Percentiles rank a stretch among this genome's conserved stretches.
phyloP scores from a whole-genome alignment of 805 yeast genomes.

The Maudiozyma turicensis region DNA sequence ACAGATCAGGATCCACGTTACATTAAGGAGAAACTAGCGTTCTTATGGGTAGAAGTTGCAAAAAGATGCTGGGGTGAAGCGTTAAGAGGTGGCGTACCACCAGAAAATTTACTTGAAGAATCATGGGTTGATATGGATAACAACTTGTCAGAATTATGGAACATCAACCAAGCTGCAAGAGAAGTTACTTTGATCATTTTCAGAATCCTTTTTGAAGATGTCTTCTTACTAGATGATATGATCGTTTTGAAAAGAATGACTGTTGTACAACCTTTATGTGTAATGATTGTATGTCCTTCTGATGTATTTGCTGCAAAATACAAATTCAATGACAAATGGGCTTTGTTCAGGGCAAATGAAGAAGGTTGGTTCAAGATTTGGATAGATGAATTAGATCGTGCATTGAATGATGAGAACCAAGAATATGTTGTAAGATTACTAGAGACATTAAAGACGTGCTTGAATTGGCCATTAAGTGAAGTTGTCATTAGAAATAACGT shows the following conservation, averaged over 20 bases:
- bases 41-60: slow-evolving; percentile 83
- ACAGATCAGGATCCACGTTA: slow-evolving; percentile 72
- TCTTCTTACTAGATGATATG: slow-evolving; percentile 85
- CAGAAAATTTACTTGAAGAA: slow-evolving; percentile 38
- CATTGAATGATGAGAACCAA: slow-evolving; percentile 32
- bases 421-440: slow-evolving; percentile 57
- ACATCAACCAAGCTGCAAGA: slow-evolving; percentile 47
- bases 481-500: slow-evolving; percentile 60
- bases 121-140: slow-evolving; percentile 89
- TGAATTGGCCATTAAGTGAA: slow-evolving; percentile 83
- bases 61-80: slow-evolving; percentile 85
- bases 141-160: slow-evolving; percentile 69
- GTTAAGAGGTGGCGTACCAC: slow-evolving; percentile 30
- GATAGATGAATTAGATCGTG: slow-evolving; percentile 44
- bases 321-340: slow-evolving; percentile 41
- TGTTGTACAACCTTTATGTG: slow-evolving; percentile 72
- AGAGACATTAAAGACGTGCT: slow-evolving; percentile 77
- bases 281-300: slow-evolving; percentile 71
- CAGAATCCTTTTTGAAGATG: slow-evolving; percentile 85
- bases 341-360: slow-evolving; percentile 49
- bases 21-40: slow-evolving; percentile 80
- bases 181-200: slow-evolving; percentile 71
- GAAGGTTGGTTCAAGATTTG: slow-evolving; percentile 87
- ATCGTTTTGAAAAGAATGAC: slow-evolving; percentile 71
- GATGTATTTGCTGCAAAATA: slow-evolving; percentile 52